Evolutionary conservation across 2,329 filamentous ascomycete species (phyloP).

Genomic region (Leptodontidium sp.): DNA sequence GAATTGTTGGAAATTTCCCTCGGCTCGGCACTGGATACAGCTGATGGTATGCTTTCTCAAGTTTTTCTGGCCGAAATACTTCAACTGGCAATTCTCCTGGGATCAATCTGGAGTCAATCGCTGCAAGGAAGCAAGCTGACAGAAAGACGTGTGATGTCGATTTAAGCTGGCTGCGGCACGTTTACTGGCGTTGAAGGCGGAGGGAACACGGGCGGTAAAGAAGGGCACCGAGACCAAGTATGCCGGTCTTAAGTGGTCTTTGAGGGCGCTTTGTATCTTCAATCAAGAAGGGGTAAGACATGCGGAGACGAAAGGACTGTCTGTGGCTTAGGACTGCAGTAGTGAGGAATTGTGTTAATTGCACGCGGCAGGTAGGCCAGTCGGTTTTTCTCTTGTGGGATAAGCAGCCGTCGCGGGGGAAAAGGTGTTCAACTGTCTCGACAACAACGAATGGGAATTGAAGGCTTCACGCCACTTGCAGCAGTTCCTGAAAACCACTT

Average conservation of each 20-base stretch:
- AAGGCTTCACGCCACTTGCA: conserved; percentile 41
- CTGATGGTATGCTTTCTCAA: conserved; percentile 7
- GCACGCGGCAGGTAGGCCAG: conserved; percentile 40
- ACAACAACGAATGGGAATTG: conserved; percentile 42
- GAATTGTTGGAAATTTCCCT: conserved; percentile 12
- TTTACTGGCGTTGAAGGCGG: conserved; percentile 38
- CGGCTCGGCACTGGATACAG: background rate
- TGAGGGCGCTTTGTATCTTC: conserved; percentile 37
- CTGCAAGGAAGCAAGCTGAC: conserved; percentile 32
- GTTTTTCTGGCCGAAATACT: conserved; percentile 11
- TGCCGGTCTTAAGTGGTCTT: conserved; percentile 31
- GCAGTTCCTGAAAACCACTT: conserved; percentile 33
- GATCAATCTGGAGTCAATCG: conserved; percentile 27
- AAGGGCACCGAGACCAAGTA: conserved; percentile 34
- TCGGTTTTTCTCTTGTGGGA: conserved; percentile 37
- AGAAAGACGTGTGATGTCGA: conserved; percentile 34
- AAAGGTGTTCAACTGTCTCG: conserved; percentile 36
- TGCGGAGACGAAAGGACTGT: conserved; percentile 35
- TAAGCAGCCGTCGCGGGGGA: conserved; percentile 39
- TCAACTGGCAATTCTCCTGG: conserved; percentile 21
- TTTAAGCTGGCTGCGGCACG: conserved; percentile 37
- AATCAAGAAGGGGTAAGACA: conserved; percentile 35
- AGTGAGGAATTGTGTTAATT: conserved; percentile 41
- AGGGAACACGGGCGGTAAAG: conserved; percentile 33
- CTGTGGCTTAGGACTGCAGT: conserved; percentile 43